phyloP scores from a whole-genome alignment of 2,329 filamentous ascomycete genomes.

The Ascochyta koolunga region DNA sequence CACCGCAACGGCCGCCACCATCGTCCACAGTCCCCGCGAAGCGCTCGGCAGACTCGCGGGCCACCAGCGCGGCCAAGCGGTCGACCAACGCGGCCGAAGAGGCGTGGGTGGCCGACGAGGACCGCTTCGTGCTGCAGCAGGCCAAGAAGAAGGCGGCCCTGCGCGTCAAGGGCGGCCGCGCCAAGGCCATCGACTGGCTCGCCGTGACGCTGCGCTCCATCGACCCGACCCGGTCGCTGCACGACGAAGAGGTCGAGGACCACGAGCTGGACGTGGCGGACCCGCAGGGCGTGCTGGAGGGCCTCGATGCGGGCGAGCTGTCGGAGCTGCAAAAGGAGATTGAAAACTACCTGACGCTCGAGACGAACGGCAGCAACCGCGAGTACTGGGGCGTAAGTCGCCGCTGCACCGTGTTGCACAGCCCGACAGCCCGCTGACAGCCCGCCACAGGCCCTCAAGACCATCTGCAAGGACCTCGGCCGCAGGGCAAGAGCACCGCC shows the following conservation, averaged over 20 bases:
- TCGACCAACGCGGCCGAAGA: slow-evolving; percentile 55
- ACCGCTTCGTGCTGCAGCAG: slow-evolving; percentile 94
- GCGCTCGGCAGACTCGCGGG: slow-evolving; percentile 51
- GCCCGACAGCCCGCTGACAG: slow-evolving; percentile 20
- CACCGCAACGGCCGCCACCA: slow-evolving; percentile 29
- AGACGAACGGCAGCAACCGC: slow-evolving; percentile 76
- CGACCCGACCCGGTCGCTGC: slow-evolving; percentile 76
- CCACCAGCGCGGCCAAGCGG: slow-evolving; percentile 51
- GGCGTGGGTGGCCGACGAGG: slow-evolving; percentile 88
- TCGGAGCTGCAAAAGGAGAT: slow-evolving; percentile 83
- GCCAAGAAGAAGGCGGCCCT: slow-evolving; percentile 98
- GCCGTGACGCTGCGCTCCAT: slow-evolving; percentile 89
- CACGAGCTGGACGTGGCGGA: slow-evolving; percentile 75
- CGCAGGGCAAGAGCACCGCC: slow-evolving; percentile 67
- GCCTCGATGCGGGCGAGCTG: slow-evolving; percentile 70
- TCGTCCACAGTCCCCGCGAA: slow-evolving; percentile 49
- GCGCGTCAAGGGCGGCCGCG: slow-evolving; percentile 86
- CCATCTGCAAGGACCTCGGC: slow-evolving; percentile 78
- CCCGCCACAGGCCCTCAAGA: slow-evolving; percentile 70
- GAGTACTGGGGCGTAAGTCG: slow-evolving; percentile 85
- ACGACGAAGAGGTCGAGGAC: slow-evolving; percentile 85
- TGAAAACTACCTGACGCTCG: slow-evolving; percentile 76
- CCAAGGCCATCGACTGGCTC: slow-evolving; percentile 91
- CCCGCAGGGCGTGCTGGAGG: slow-evolving; percentile 80
- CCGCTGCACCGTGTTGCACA: slow-evolving; percentile 20